Evolutionary conservation across 495 filamentous ascomycete genomes (phyloP).

Genomic region (Tuber aestivum): DNA sequence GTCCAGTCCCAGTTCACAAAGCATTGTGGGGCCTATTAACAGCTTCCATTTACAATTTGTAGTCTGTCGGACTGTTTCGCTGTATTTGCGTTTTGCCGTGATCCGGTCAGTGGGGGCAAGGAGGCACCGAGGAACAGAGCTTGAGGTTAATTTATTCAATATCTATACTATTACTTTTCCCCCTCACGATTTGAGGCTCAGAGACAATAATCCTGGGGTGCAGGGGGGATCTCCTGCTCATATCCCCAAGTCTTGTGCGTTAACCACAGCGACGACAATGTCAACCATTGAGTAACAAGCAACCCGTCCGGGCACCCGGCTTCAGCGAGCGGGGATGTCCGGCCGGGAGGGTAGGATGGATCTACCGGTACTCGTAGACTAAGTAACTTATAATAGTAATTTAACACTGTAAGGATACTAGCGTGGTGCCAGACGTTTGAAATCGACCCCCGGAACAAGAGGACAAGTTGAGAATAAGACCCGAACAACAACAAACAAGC

Average conservation of each 20-base stretch:
- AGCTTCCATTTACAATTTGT: conserved; percentile 52
- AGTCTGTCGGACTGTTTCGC: conserved; percentile 1
- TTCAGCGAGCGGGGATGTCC: neutral
- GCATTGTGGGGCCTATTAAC: conserved; percentile 59
- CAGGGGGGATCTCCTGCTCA: neutral
- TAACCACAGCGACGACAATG: neutral
- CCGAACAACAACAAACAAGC: no score
- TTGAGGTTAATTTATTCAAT: neutral
- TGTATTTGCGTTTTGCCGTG: neutral
- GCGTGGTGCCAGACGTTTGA: no score
- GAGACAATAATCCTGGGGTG: neutral
- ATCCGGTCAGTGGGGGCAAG: neutral
- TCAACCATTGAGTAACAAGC: neutral
- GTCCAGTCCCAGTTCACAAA: conserved; percentile 52
- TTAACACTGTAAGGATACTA: no score
- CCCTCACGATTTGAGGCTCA: neutral
- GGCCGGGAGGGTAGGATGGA: neutral
- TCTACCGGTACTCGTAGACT: no score
- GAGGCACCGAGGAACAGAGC: neutral
- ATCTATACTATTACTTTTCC: neutral
- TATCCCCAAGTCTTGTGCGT: neutral
- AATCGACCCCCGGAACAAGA: no score
- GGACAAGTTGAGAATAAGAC: no score
- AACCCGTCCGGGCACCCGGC: neutral
- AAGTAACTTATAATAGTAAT: no score